Evolutionary conservation across 2,329 filamentous ascomycete species (phyloP), one percentile per base, ranked within the genome.

Genomic region (Cladophialophora carrionii): DNA sequence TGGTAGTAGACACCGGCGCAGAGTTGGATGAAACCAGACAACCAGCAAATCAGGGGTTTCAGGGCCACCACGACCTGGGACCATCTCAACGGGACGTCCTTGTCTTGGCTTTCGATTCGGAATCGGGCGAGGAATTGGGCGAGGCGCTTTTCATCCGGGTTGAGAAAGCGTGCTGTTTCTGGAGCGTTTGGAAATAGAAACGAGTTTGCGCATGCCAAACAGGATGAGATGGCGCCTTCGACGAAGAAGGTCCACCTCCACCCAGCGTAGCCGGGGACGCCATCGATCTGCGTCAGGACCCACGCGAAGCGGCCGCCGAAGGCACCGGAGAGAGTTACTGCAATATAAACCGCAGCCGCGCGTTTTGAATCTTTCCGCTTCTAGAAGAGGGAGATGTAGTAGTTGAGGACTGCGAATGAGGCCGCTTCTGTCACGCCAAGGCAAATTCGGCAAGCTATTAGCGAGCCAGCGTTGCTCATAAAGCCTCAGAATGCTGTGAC

Each of bases 261-360:
- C 62, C 82, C 85, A 1, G 84, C 81, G 71, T 83, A 80, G 10
- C 87, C 85, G 29, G 84, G 83, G 5, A 54, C 52, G 26, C 52
- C 26, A 10, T 54, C 52, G 24, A 54, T 54, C 26, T 34, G 52
- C 10, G 86, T 86, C 73, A 90, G 88, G 3, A 82, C 85, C 64
- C 86, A 88, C 1, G 87, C 87, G 6, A 89, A 78, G 2, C 85
- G 87, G 1, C 88, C 87, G 0, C 91, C 91, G 74, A 96, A 93
- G 1, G 88, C 88, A 48, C 91, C 94, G 1, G 92, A 91, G 3
- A 96, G 82, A 0, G 88, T 87, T 0, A 87, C 87, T 0, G 80
- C 79, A 22, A 80, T 78, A 10, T 83, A 70, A 67, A 87, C 87
- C 24, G 87, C 72, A 3, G 84, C 85, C 57, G 81, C 82, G 3